phyloP scores from a whole-genome alignment of 2,329 filamentous ascomycete species.

The Cladorrhinum sp. region DNA sequence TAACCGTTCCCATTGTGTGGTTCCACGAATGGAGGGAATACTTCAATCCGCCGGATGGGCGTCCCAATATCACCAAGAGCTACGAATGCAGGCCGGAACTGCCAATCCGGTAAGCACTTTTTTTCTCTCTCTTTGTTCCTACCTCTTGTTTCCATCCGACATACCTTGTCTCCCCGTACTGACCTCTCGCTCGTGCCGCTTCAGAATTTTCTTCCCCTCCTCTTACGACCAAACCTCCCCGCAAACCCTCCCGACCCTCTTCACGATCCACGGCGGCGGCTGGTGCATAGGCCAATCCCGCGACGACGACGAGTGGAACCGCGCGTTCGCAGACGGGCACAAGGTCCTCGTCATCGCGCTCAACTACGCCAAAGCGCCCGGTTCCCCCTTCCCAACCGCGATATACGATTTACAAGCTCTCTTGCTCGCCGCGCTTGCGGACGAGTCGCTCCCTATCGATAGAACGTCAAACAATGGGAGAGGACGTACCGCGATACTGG shows the following conservation, averaged over 20 bases:
- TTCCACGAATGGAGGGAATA: slow-evolving; percentile 30
- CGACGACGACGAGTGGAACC: slow-evolving; percentile 48
- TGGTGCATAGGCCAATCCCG: slow-evolving; percentile 43
- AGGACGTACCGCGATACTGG: slow-evolving; percentile 40
- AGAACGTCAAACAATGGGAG: not conserved
- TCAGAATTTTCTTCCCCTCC: slow-evolving; percentile 42
- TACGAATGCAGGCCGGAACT: slow-evolving; percentile 35
- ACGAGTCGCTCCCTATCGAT: slow-evolving; percentile 47
- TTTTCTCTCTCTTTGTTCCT: not conserved
- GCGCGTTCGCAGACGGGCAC: slow-evolving; percentile 39
- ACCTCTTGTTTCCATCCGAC: too few relatives aligned
- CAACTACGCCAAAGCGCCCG: slow-evolving; percentile 48
- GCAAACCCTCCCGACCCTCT: slow-evolving; percentile 39
- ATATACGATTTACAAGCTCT: slow-evolving; percentile 46
- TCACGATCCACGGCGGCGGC: slow-evolving; percentile 52
- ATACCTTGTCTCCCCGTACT: too few relatives aligned
- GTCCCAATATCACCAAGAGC: slow-evolving; percentile 34
- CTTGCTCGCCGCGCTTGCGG: slow-evolving; percentile 41
- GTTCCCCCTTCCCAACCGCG: slow-evolving; percentile 43
- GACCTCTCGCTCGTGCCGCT: too few relatives aligned
- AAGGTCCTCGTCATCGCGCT: slow-evolving; percentile 45
- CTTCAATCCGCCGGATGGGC: slow-evolving; percentile 27
- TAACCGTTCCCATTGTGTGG: slow-evolving; percentile 24
- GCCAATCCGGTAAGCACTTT: slow-evolving; percentile 32
- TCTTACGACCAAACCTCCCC: slow-evolving; percentile 32